Conservation (phyloP, 305 asterid genomes). For the Ruellia speciosa region DNA sequence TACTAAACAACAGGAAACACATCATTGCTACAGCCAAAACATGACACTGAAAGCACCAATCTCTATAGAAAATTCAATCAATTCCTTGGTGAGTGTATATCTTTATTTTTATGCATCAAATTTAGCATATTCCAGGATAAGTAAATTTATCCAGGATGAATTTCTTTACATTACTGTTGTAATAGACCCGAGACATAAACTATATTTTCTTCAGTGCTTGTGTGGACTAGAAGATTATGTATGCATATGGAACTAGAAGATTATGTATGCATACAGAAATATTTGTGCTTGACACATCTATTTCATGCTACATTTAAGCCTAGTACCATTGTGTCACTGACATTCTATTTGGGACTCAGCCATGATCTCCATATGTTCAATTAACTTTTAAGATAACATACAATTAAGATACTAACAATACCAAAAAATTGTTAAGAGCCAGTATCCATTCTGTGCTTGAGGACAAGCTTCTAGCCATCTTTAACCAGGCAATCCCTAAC, state of each 20-base stretch:
- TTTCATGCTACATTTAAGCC: not conserved
- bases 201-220: not conserved
- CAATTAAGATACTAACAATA: not conserved
- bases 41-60: not conserved
- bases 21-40: not conserved
- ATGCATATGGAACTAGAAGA: too few relatives aligned
- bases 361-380: too few relatives aligned
- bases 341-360: too few relatives aligned
- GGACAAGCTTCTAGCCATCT: too few relatives aligned
- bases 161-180: not conserved
- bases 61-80: not conserved
- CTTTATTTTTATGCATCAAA: slow-evolving; percentile 7
- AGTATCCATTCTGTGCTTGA: too few relatives aligned
- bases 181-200: not conserved
- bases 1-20: not conserved
- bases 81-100: slow-evolving; percentile 5
- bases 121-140: slow-evolving; percentile 10
- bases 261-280: too few relatives aligned
- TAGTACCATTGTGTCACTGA: too few relatives aligned
- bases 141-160: slow-evolving; percentile 8
- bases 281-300: too few relatives aligned
- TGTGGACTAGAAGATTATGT: not conserved
- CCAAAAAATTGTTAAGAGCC: too few relatives aligned
- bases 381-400: not conserved
- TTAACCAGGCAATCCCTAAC: too few relatives aligned